Percentiles rank a stretch among this genome's conserved stretches.
phyloP scores from a whole-genome alignment of 1,284 basidiomycete genomes.

The Trametes pubescens region DNA sequence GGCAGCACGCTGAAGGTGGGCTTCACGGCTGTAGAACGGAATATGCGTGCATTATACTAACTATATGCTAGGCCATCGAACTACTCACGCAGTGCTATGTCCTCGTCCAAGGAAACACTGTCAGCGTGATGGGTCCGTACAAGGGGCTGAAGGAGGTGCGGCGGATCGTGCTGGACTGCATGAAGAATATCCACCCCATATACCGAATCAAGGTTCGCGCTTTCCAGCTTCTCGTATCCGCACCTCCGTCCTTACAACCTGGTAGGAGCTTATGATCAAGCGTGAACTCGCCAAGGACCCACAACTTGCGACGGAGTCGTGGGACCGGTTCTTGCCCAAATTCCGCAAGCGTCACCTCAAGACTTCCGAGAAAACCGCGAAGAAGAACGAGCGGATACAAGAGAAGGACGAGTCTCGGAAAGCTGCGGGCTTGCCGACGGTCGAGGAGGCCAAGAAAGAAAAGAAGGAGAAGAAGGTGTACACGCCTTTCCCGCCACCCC shows the following conservation, averaged over 20 bases:
- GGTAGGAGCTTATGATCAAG: constrained; percentile 97
- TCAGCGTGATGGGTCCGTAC: constrained; percentile 96
- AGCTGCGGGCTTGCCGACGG: constrained; percentile 63
- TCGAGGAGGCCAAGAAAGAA: constrained; percentile 47
- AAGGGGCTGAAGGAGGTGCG: constrained; percentile 97
- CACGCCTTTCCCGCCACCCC: constrained; percentile 98
- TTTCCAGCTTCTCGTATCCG: not conserved
- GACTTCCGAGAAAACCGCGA: constrained; percentile 90
- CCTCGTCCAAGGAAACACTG: constrained; percentile 97
- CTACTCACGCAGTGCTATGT: constrained; percentile 97
- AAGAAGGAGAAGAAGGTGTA: constrained; percentile 92
- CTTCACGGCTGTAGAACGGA: constrained; percentile 40
- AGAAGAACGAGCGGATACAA: constrained; percentile 77
- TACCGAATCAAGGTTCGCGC: constrained; percentile 92
- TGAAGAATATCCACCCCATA: constrained; percentile 99
- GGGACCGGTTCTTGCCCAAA: constrained; percentile 97
- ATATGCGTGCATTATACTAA: not conserved
- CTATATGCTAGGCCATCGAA: constrained; percentile 87
- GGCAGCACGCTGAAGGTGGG: constrained; percentile 92
- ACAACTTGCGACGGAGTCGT: constrained; percentile 92
- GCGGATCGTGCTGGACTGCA: constrained; percentile 95
- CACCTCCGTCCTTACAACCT: not conserved
- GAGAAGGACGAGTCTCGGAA: constrained; percentile 66
- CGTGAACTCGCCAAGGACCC: constrained; percentile 98
- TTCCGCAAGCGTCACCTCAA: constrained; percentile 95